phyloP scores from a whole-genome alignment of 2,329 filamentous ascomycete species.

The Aspergillus sp. region DNA sequence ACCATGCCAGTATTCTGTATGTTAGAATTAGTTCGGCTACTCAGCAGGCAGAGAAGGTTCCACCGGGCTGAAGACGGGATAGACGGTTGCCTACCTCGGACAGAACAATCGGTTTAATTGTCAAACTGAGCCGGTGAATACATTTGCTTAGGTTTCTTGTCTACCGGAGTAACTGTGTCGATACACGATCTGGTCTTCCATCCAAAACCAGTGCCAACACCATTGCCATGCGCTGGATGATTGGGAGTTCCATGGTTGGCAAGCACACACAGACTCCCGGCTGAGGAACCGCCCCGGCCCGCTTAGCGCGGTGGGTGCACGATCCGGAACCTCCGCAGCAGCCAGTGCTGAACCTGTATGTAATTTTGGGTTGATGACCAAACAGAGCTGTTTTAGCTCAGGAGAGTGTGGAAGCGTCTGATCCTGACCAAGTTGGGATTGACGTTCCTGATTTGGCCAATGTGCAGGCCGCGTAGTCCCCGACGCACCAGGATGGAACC shows the following conservation, averaged over 20 bases:
- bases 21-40: neutral
- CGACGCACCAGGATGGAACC: conserved; percentile 8
- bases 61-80: neutral
- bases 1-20: neutral
- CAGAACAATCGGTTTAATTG: no score
- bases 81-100: no score
- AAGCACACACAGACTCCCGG: neutral
- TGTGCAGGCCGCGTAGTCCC: conserved; percentile 5
- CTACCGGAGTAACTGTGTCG: neutral
- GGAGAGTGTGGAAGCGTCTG: neutral
- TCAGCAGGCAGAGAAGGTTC: neutral
- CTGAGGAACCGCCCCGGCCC: conserved; percentile 10
- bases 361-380: neutral
- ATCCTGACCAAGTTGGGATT: neutral
- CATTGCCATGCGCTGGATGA: neutral
- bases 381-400: neutral
- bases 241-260: neutral
- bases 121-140: no score
- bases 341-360: neutral
- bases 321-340: conserved; percentile 1
- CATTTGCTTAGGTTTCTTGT: no score
- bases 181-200: neutral
- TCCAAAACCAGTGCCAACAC: no score
- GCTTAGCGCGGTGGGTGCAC: conserved; percentile 10
- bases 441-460: neutral